phyloP scores from a whole-genome alignment of 768 basidiomycete genomes.

The Collybiopsis luxurians region DNA sequence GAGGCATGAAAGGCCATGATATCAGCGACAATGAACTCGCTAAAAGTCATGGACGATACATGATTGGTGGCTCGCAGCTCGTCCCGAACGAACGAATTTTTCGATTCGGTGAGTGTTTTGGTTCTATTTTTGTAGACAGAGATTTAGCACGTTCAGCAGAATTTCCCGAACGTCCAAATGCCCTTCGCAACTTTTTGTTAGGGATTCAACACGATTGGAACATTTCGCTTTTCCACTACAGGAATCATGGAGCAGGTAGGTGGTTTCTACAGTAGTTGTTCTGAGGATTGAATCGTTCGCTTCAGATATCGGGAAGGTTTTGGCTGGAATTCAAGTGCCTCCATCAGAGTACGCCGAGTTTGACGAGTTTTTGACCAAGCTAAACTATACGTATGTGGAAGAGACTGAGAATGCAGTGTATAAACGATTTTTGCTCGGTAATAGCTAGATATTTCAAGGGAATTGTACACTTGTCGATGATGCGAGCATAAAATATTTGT shows the following conservation, averaged over 20 bases:
- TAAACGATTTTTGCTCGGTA: slow-evolving; percentile 53
- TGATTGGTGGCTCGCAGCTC: slow-evolving; percentile 81
- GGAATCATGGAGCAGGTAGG: slow-evolving; percentile 95
- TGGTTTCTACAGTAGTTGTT: slow-evolving; percentile 9
- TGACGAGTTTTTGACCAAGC: slow-evolving; percentile 65
- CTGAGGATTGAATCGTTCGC: neutral
- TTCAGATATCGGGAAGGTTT: slow-evolving; percentile 85
- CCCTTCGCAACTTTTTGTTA: slow-evolving; percentile 85
- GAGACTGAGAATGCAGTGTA: slow-evolving; percentile 91
- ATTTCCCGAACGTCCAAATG: slow-evolving; percentile 94
- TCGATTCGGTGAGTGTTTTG: slow-evolving; percentile 73
- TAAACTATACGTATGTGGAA: slow-evolving; percentile 89
- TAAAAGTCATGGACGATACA: slow-evolving; percentile 91
- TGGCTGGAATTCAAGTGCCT: slow-evolving; percentile 93
- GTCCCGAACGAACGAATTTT: slow-evolving; percentile 88
- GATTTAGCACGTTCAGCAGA: slow-evolving; percentile 43
- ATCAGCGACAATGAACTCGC: slow-evolving; percentile 95
- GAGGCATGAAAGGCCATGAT: slow-evolving; percentile 82
- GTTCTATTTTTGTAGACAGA: slow-evolving; percentile 1
- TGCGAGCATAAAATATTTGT: no score
- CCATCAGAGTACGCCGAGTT: slow-evolving; percentile 64
- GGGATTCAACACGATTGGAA: slow-evolving; percentile 88
- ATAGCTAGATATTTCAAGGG: neutral
- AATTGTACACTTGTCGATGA: no score
- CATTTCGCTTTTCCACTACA: slow-evolving; percentile 95